Evolutionary conservation across 208 protist genomes (phyloP).

Genomic region (Crithidia bombi): DNA sequence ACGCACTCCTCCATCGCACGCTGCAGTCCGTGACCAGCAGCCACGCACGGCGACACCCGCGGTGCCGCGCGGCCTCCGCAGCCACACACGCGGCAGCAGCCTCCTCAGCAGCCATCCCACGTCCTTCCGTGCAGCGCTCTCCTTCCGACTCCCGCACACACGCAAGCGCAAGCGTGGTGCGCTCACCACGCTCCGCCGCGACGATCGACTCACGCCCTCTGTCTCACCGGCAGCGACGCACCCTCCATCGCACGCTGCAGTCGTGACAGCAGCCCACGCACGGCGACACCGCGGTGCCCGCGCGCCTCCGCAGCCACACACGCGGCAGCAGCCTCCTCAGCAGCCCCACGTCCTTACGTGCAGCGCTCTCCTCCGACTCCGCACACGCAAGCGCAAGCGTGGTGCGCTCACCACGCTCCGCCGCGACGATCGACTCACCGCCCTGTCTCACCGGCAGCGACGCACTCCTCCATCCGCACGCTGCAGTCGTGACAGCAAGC

Average conservation of each 20-base stretch:
- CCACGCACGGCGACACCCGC: constrained; percentile 11
- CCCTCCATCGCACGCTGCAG: constrained; percentile 8
- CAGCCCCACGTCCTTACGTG: neutral
- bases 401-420: neutral
- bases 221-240: constrained; percentile 5
- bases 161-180: neutral
- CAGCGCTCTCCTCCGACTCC: constrained; percentile 1
- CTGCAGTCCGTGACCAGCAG: constrained; percentile 11
- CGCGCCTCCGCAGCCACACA: neutral
- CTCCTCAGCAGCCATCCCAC: neutral
- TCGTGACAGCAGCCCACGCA: constrained; percentile 13
- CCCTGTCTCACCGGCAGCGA: neutral
- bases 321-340: constrained; percentile 15
- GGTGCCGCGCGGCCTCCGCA: constrained; percentile 6
- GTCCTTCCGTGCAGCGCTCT: neutral
- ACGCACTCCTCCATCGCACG: constrained; percentile 5
- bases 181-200: constrained; percentile 1
- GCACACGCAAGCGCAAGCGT: constrained; percentile 12
- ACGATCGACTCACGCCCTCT: constrained; percentile 4
- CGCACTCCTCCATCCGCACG: neutral
- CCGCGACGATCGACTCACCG: neutral
- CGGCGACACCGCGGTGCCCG: constrained; percentile 8
- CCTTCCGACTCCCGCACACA: neutral
- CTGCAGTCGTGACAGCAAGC: constrained; percentile 6
- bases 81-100: neutral